Evolutionary conservation across 352 stramenopile genomes (phyloP).

Genomic region (Globisporangium parvum): DNA sequence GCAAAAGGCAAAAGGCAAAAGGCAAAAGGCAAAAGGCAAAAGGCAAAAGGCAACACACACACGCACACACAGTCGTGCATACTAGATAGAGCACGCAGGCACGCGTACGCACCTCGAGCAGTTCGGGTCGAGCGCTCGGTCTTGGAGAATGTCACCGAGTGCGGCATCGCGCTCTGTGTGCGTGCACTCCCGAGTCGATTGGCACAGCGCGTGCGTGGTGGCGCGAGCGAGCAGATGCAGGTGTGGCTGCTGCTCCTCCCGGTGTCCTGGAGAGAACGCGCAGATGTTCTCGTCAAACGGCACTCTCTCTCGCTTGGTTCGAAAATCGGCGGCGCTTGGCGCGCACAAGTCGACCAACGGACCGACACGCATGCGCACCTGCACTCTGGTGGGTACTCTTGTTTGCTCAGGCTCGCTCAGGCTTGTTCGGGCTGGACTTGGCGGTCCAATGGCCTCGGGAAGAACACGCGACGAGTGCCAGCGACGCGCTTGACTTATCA

Average conservation of each 20-base stretch:
- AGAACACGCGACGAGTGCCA: neutral
- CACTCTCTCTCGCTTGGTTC: neutral
- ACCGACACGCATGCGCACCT: too few relatives aligned
- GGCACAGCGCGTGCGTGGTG: too few relatives aligned
- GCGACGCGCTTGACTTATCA: conserved; percentile 5
- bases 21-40: too few relatives aligned
- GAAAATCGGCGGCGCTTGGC: conserved; percentile 5
- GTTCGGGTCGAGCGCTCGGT: conserved; percentile 6
- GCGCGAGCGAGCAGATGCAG: neutral
- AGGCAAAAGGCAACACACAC: neutral
- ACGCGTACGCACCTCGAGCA: conserved; percentile 9
- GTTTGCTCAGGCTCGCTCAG: too few relatives aligned
- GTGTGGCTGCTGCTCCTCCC: neutral
- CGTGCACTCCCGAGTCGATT: neutral
- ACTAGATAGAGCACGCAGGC: neutral
- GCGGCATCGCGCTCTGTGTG: neutral
- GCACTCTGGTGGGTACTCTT: conserved; percentile 9
- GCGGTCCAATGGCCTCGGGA: neutral
- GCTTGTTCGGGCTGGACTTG: neutral
- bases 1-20: too few relatives aligned
- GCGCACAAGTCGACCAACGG: conserved; percentile 1
- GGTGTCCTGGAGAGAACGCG: neutral
- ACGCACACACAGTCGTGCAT: neutral
- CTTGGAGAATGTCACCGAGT: conserved; percentile 10
- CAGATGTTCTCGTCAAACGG: neutral